These are phyloP conservation scores for Adansonia rubrostipa DNA, from an alignment of 441 rosid genomes.

Conservation along the genomic window DNA sequence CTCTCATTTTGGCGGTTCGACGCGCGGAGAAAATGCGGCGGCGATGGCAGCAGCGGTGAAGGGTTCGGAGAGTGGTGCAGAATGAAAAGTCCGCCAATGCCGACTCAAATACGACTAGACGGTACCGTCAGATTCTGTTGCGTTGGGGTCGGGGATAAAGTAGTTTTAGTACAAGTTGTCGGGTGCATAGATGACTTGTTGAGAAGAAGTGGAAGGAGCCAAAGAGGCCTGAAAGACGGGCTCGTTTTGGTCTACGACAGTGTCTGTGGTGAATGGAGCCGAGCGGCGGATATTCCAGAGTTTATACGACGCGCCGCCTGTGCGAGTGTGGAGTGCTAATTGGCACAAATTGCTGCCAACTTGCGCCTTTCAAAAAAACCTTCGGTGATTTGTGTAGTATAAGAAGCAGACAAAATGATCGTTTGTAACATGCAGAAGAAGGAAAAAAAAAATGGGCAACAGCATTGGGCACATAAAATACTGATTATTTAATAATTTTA, in stretches of 20 bases:
- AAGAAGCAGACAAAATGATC: slow-evolving; percentile 39
- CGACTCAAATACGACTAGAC: slow-evolving; percentile 67
- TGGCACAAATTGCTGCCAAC: background rate
- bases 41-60: slow-evolving; percentile 27
- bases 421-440: background rate
- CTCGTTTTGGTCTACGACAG: slow-evolving; percentile 68
- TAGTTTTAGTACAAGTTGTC: slow-evolving; percentile 70
- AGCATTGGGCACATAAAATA: background rate
- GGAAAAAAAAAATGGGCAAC: background rate
- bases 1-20: slow-evolving; percentile 83
- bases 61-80: slow-evolving; percentile 80
- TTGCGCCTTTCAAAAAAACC: background rate
- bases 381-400: slow-evolving; percentile 21
- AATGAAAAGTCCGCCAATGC: slow-evolving; percentile 72
- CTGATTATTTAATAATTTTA: background rate
- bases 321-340: slow-evolving; percentile 62
- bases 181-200: slow-evolving; percentile 82
- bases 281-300: slow-evolving; percentile 74
- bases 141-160: slow-evolving; percentile 65
- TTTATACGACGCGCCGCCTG: slow-evolving; percentile 77
- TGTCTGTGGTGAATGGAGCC: slow-evolving; percentile 63
- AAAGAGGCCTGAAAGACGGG: slow-evolving; percentile 58
- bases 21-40: slow-evolving; percentile 44
- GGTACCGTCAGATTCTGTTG: slow-evolving; percentile 74
- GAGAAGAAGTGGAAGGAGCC: slow-evolving; percentile 70